Conservation (phyloP, 306 rosid species). For the Gillenia trifoliata region DNA sequence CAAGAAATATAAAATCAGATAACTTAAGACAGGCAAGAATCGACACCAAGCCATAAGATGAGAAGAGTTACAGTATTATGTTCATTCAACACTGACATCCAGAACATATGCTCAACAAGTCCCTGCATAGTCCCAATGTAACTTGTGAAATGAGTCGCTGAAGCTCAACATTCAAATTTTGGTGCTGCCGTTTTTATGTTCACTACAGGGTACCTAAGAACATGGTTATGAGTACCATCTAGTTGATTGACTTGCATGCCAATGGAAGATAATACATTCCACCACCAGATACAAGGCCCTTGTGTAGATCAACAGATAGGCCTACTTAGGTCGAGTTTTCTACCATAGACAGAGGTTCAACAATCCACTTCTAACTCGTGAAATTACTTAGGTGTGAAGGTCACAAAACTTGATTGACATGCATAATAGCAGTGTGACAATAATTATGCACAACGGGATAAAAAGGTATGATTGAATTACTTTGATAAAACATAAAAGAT, state of each 20-base stretch:
- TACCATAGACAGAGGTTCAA: background rate
- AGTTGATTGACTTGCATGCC: background rate
- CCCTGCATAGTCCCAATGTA: background rate
- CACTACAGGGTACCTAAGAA: background rate
- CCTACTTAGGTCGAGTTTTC: background rate
- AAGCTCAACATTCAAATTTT: background rate
- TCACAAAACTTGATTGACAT: background rate
- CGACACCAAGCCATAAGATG: background rate
- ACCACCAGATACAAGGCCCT: background rate
- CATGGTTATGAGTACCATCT: background rate
- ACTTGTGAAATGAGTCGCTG: background rate
- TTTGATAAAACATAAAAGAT: conserved; percentile 9
- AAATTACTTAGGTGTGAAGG: background rate
- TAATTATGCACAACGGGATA: background rate
- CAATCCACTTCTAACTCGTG: background rate
- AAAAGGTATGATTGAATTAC: conserved; percentile 14
- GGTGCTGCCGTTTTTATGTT: background rate
- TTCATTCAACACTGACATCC: background rate
- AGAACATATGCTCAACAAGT: background rate
- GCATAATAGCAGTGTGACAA: background rate
- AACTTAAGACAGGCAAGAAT: background rate
- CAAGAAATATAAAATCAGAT: background rate
- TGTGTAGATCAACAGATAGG: background rate
- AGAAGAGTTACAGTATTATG: background rate
- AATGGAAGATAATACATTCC: background rate